phyloP scores from a whole-genome alignment of 371 early-diverging fungal genomes.

The Mucor piriformis region DNA sequence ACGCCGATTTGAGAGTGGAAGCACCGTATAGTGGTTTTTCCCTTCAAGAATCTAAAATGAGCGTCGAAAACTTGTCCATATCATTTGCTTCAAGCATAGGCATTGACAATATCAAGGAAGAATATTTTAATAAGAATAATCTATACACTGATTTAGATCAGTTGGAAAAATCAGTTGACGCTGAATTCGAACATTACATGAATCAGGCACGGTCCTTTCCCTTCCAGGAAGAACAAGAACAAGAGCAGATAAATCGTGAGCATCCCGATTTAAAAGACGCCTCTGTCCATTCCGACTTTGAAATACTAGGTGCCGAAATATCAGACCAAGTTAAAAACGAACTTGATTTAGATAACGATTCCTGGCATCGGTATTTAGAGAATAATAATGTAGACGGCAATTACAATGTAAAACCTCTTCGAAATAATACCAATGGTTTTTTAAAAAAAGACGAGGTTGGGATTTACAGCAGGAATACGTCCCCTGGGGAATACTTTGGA shows the following conservation, averaged over 20 bases:
- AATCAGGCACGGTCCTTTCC: slow-evolving; percentile 17
- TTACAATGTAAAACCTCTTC: slow-evolving; percentile 24
- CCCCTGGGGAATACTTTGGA: slow-evolving; percentile 40
- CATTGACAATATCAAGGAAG: slow-evolving; percentile 5
- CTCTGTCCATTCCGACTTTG: slow-evolving; percentile 29
- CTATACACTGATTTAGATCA: slow-evolving; percentile 29
- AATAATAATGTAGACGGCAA: slow-evolving; percentile 22
- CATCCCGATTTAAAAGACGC: slow-evolving; percentile 1
- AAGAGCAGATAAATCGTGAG: neutral
- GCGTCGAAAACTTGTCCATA: slow-evolving; percentile 12
- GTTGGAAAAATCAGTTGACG: slow-evolving; percentile 29
- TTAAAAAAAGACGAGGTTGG: neutral
- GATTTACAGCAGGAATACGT: neutral
- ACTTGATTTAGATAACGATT: neutral
- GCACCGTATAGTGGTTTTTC: too few relatives aligned
- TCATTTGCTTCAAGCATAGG: slow-evolving; percentile 26
- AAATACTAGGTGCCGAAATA: slow-evolving; percentile 23
- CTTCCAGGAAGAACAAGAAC: slow-evolving; percentile 1
- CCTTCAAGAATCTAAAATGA: too few relatives aligned
- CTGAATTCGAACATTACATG: slow-evolving; percentile 26
- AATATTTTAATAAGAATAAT: slow-evolving; percentile 4
- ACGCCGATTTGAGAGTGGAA: too few relatives aligned
- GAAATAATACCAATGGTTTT: slow-evolving; percentile 1
- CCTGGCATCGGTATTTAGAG: slow-evolving; percentile 7
- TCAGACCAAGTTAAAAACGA: neutral